A percentile compares a stretch with the other conserved stretches of the same genome.
Conservation (phyloP, 768 basidiomycete species). For the Jaapia argillacea region DNA sequence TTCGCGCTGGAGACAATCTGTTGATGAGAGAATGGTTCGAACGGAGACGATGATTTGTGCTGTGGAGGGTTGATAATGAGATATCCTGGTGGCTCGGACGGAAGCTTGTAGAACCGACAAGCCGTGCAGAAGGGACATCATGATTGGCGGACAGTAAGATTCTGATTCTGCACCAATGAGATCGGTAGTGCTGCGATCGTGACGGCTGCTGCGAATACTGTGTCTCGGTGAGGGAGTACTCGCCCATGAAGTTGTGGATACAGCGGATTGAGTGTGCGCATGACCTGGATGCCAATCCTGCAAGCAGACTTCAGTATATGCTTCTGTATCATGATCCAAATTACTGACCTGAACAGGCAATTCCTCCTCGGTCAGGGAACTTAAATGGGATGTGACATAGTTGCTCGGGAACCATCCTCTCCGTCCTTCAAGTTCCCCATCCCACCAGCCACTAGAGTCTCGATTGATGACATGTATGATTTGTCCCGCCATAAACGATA, state of each 20-base stretch:
- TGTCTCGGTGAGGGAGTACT: slow-evolving; percentile 28
- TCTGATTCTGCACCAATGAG: neutral
- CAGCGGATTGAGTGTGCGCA: slow-evolving; percentile 37
- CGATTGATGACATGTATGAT: slow-evolving; percentile 85
- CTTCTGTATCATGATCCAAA: neutral
- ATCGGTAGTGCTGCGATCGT: neutral
- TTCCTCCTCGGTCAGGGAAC: slow-evolving; percentile 50
- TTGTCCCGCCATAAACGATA: slow-evolving; percentile 85
- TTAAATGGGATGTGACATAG: slow-evolving; percentile 69
- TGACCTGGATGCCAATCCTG: slow-evolving; percentile 32
- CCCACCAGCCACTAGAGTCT: slow-evolving; percentile 95
- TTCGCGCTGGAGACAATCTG: slow-evolving; percentile 79
- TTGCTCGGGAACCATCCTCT: slow-evolving; percentile 99
- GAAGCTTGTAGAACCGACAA: slow-evolving; percentile 81
- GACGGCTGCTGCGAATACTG: too few species aligned
- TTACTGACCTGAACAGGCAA: slow-evolving; percentile 32
- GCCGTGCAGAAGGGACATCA: slow-evolving; percentile 79
- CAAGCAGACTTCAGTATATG: slow-evolving; percentile 5
- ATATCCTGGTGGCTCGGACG: slow-evolving; percentile 61
- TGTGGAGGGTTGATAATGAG: slow-evolving; percentile 90
- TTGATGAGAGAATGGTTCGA: slow-evolving; percentile 72
- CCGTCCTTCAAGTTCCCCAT: slow-evolving; percentile 82
- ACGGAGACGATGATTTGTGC: slow-evolving; percentile 94
- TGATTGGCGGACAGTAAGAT: slow-evolving; percentile 50
- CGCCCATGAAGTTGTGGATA: slow-evolving; percentile 46